Conservation (phyloP, 2,329 filamentous ascomycete genomes). For the Biscogniauxia mediterranea region DNA sequence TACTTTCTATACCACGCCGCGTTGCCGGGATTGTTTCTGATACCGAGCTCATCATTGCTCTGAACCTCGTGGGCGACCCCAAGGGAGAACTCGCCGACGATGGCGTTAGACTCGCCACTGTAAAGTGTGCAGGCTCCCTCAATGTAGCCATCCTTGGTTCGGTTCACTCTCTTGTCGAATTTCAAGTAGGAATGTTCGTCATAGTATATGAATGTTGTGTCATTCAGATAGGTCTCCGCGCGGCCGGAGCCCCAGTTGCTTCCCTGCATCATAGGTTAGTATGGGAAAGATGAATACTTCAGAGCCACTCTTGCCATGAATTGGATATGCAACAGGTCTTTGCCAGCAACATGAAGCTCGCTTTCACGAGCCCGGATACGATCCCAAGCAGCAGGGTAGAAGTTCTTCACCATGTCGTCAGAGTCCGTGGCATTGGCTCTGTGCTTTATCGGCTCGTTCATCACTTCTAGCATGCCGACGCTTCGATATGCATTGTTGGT, state of each 20-base stretch:
- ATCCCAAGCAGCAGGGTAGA: constrained; percentile 44
- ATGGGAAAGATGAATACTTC: too few relatives aligned
- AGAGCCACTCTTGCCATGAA: constrained; percentile 23
- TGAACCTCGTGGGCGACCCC: constrained; percentile 47
- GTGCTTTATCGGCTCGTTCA: constrained; percentile 47
- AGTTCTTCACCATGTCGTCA: constrained; percentile 37
- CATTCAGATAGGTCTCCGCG: constrained; percentile 39
- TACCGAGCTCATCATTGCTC: constrained; percentile 36
- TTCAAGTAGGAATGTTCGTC: constrained; percentile 35
- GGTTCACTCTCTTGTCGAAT: constrained; percentile 44
- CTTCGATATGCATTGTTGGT: constrained; percentile 41
- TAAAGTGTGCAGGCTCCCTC: constrained; percentile 45
- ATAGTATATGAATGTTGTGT: constrained; percentile 35
- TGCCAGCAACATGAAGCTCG: constrained; percentile 35
- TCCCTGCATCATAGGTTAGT: constrained; percentile 1
- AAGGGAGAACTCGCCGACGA: constrained; percentile 60
- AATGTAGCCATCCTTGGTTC: constrained; percentile 50
- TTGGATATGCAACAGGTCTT: constrained; percentile 46
- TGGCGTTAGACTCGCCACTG: constrained; percentile 37
- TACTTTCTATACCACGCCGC: constrained; percentile 51
- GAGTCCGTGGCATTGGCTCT: constrained; percentile 28
- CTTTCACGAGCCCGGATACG: constrained; percentile 45
- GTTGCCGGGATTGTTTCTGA: constrained; percentile 33
- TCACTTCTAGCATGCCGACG: constrained; percentile 49
- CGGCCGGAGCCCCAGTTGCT: constrained; percentile 49